Conservation (phyloP, 768 basidiomycete genomes). For the Mycena haematopus region DNA sequence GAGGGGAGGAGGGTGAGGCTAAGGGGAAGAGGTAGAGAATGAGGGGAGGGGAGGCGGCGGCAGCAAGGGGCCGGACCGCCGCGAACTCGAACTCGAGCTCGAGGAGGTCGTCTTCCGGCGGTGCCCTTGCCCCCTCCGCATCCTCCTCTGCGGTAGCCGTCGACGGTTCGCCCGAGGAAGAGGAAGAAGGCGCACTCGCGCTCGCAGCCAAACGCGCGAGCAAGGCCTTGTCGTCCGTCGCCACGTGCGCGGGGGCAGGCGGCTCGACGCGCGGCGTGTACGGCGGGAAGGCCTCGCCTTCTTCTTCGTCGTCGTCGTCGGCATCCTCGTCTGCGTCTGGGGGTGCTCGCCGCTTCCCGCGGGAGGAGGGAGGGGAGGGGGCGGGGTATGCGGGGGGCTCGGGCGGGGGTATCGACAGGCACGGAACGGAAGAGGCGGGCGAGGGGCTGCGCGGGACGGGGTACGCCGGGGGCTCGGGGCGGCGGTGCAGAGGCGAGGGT, state of each 20-base stretch:
- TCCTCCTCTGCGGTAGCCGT: background rate
- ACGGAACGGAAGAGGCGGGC: too few relatives aligned
- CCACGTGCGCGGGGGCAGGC: constrained; percentile 54
- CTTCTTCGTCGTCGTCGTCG: background rate
- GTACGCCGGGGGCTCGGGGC: too few relatives aligned
- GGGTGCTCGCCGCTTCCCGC: too few relatives aligned
- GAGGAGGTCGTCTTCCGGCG: constrained; percentile 3
- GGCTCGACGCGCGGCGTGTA: constrained; percentile 8
- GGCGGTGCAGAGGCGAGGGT: too few relatives aligned
- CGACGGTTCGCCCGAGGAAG: too few relatives aligned
- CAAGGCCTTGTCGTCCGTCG: constrained; percentile 68
- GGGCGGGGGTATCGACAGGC: background rate
- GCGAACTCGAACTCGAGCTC: background rate
- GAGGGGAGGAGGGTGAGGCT: background rate
- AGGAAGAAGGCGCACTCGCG: constrained; percentile 52
- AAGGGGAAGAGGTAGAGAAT: too few relatives aligned
- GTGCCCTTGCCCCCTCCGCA: background rate
- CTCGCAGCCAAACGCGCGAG: constrained; percentile 58
- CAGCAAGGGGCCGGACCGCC: too few relatives aligned
- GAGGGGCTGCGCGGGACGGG: too few relatives aligned
- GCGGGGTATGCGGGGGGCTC: constrained; percentile 21
- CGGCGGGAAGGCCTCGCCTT: constrained; percentile 14
- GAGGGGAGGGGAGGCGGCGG: too few relatives aligned
- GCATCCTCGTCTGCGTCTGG: background rate
- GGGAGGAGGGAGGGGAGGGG: background rate